phyloP scores from a whole-genome alignment of 2,329 filamentous ascomycete species.

The Nannizzia gypsea region DNA sequence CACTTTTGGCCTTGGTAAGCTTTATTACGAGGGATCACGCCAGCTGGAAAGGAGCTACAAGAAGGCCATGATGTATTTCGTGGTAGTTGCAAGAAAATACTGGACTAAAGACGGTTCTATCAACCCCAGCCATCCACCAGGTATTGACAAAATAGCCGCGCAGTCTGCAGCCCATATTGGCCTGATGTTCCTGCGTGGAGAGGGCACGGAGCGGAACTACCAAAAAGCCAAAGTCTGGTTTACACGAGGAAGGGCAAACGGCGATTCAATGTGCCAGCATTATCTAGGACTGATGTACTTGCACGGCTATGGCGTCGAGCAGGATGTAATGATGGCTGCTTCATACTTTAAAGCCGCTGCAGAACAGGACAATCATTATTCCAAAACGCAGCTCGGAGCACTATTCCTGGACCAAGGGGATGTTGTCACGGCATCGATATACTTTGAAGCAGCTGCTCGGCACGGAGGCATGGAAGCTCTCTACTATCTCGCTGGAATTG shows the following conservation, averaged over 20 bases:
- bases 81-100: constrained; percentile 64
- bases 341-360: constrained; percentile 67
- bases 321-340: constrained; percentile 60
- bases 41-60: constrained; percentile 61
- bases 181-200: constrained; percentile 78
- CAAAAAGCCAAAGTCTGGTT: constrained; percentile 72
- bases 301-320: constrained; percentile 59
- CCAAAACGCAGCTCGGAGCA: constrained; percentile 71
- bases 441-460: constrained; percentile 75
- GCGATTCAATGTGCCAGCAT: constrained; percentile 75
- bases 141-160: constrained; percentile 64
- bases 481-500: constrained; percentile 85
- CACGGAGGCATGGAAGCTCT: constrained; percentile 79
- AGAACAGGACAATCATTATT: constrained; percentile 66
- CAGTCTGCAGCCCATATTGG: constrained; percentile 82
- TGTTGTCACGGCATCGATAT: constrained; percentile 63
- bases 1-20: constrained; percentile 70
- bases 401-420: constrained; percentile 85
- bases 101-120: constrained; percentile 71
- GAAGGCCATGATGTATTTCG: constrained; percentile 68
- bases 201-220: constrained; percentile 69
- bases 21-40: constrained; percentile 78
- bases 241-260: constrained; percentile 60
- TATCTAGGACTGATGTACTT: constrained; percentile 74
- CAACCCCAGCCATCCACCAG: constrained; percentile 55